Conservation (phyloP, 352 stramenopile species). For the Globisporangium ultimum region DNA sequence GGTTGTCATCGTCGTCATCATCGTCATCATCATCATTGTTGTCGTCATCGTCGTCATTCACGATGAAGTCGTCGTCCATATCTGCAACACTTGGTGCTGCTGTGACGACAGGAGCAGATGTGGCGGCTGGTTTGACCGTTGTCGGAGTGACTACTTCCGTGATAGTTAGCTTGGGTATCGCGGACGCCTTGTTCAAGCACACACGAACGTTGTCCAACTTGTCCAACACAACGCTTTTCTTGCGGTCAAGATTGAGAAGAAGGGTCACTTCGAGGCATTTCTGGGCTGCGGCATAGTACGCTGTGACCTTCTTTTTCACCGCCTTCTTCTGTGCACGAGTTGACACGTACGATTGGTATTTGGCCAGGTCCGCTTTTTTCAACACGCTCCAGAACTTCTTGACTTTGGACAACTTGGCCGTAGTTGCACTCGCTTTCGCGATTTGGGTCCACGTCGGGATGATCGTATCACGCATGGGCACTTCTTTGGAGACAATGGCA, state of each 20-base stretch:
- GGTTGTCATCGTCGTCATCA: background rate
- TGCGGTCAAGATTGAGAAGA: background rate
- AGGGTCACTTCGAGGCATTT: background rate
- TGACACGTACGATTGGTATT: too few species aligned
- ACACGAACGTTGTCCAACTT: background rate
- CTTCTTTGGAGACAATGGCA: background rate
- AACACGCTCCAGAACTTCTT: background rate
- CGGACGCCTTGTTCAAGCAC: background rate
- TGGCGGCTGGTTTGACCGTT: background rate
- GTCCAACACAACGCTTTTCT: too few species aligned
- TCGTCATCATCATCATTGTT: background rate
- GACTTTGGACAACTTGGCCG: too few species aligned
- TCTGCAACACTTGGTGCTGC: background rate
- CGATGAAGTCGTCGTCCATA: background rate
- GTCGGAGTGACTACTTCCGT: background rate
- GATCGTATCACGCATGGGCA: background rate
- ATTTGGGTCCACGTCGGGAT: slow-evolving; percentile 1
- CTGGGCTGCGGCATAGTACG: background rate
- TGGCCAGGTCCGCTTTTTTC: background rate
- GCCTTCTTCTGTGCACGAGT: too few species aligned
- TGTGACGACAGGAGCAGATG: background rate
- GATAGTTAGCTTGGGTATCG: background rate
- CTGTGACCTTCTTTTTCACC: background rate
- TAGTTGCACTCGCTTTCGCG: background rate
- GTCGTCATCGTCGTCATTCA: background rate